Evolutionary conservation across 108 stramenopile genomes (phyloP).

Genomic region (Cyclostephanos invisitatus): DNA sequence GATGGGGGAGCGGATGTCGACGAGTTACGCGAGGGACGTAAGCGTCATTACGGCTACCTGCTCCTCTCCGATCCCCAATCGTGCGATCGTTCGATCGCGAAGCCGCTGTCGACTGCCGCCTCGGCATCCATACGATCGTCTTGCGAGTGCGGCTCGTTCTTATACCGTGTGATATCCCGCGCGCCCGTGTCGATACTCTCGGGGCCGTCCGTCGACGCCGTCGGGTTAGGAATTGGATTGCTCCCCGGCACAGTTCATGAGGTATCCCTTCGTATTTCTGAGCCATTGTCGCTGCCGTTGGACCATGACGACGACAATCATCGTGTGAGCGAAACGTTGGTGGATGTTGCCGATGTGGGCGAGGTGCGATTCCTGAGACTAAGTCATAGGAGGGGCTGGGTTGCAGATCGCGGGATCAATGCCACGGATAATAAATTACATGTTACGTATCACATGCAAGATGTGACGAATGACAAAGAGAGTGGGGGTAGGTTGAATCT

Average conservation of each 20-base stretch:
- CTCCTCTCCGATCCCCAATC: constrained; percentile 16
- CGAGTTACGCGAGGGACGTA: neutral
- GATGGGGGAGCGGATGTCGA: constrained; percentile 1
- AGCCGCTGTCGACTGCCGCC: constrained; percentile 30
- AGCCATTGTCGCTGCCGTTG: constrained; percentile 28
- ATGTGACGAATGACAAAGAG: constrained; percentile 47
- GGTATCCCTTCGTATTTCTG: constrained; percentile 55
- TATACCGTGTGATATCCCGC: constrained; percentile 63
- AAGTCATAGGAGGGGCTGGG: constrained; percentile 69
- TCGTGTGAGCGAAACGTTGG: constrained; percentile 19
- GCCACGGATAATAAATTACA: constrained; percentile 28
- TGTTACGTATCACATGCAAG: constrained; percentile 53
- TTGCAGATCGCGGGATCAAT: constrained; percentile 58
- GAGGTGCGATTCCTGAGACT: constrained; percentile 61
- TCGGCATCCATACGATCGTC: constrained; percentile 20
- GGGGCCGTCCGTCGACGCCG: constrained; percentile 73
- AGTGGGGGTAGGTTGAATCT: constrained; percentile 7
- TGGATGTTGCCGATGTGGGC: constrained; percentile 42
- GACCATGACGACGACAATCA: constrained; percentile 12
- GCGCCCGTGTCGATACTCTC: constrained; percentile 72
- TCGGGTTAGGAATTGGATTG: constrained; percentile 55
- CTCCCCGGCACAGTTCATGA: constrained; percentile 76
- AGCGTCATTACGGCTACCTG: constrained; percentile 36
- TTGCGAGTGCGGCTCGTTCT: constrained; percentile 61
- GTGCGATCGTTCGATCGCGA: constrained; percentile 45